Base-by-base conservation (phyloP, 495 filamentous ascomycete genomes). In the Penicillium cinerascens region DNA sequence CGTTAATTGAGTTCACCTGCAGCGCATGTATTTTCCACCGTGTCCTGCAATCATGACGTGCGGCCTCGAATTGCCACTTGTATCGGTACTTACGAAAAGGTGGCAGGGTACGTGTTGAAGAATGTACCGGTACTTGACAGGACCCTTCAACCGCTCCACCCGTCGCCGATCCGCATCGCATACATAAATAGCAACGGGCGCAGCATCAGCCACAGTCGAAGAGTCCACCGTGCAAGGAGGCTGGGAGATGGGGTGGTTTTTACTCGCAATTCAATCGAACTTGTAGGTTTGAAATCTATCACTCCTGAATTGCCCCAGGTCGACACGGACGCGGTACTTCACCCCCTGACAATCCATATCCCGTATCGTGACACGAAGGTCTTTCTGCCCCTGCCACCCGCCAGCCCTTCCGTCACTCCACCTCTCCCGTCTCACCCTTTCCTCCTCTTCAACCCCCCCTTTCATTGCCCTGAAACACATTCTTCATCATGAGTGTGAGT, bases 401-500 rank as follows among this genome's bases (percentile, higher is more conserved):
- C 54, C 54, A 55, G 54, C 56, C 42, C 51, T 64, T 59, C 58
- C 55, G 58, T 49, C 48, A 37, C 59, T 59, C 56, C 55, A 55
- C 59, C 52, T 45, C 44, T 59, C 52, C 61, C 58, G 58, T 65
- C 59, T 63, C 56, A 58, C 59, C 56, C 54, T 64, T 61, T 52
- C 52, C 44, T 53, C 59, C 55, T 59, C 42, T 43, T 33, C 39
- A 48, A 27, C 1, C 52, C 33, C 22, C n/a, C 48, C 26, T 51
- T 38, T 44, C 18, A 17, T 21, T 37, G 11, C 35, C 39, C 23
- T 46, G 21, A 47, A 41, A 33, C 39, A 10, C 26, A 22, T 33
- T 43, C 40, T 47, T 42, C 62, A 67, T 58, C 51, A 71, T 71
- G 68, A 71, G 68, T 62, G 68, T 71, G 61, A 60, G 68, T 64